A percentile compares a stretch with the other conserved stretches of the same genome.
These are phyloP conservation scores for Dysphania ambrosioides DNA, from an alignment of 148 eudicot species.

Conservation along the genomic window DNA sequence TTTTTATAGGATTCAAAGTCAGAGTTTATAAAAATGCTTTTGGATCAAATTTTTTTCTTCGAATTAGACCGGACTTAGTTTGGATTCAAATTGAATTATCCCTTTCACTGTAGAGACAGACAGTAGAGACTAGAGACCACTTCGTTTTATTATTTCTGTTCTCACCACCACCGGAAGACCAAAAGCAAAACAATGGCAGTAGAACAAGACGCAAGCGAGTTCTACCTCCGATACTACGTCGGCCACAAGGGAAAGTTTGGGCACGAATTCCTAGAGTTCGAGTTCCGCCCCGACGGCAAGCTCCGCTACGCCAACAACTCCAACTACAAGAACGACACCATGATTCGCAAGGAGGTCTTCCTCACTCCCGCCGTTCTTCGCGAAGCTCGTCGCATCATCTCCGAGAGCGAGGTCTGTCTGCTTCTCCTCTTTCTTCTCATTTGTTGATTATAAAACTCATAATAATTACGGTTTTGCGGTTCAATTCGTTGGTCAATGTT, in stretches of 20 bases:
- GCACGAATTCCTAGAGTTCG: conserved; percentile 45
- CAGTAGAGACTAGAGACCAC: too few species aligned
- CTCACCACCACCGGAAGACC: not conserved
- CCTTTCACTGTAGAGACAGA: too few species aligned
- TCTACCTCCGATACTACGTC: conserved; percentile 42
- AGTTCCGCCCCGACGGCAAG: conserved; percentile 79
- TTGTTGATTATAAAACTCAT: too few species aligned
- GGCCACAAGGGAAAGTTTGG: conserved; percentile 50
- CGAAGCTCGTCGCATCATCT: conserved; percentile 83
- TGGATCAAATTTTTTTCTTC: too few species aligned
- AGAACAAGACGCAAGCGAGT: conserved; percentile 34
- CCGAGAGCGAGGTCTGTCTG: conserved; percentile 65
- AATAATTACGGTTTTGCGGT: conserved; percentile 8
- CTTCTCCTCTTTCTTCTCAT: not conserved
- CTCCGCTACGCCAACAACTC: conserved; percentile 91
- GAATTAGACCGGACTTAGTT: too few species aligned
- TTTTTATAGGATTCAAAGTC: too few species aligned
- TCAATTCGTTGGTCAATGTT: not conserved
- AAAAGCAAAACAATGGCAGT: conserved; percentile 25
- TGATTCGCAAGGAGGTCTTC: conserved; percentile 90
- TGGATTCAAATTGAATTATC: too few species aligned
- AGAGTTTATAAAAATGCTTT: too few species aligned
- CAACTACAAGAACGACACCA: conserved; percentile 91
- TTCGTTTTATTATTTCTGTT: too few species aligned
- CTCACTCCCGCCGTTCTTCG: conserved; percentile 73